phyloP scores from a whole-genome alignment of 306 rosid genomes.

The Sicyos baderoa region DNA sequence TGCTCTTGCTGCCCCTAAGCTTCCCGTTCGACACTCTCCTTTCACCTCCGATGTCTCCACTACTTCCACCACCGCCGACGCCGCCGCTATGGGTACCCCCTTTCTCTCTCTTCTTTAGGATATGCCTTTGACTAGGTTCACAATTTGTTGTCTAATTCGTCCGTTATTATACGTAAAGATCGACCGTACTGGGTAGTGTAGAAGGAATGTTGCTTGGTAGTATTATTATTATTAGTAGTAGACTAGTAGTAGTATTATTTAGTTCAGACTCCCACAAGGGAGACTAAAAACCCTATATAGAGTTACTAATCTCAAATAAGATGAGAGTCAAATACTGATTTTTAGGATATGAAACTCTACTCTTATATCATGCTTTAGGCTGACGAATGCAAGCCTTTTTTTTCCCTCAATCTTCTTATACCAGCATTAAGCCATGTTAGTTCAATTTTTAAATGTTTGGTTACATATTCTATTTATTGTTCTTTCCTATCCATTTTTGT shows the following conservation, averaged over 20 bases:
- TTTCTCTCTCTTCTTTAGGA: background rate
- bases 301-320: too few relatives aligned
- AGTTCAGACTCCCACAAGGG: too few relatives aligned
- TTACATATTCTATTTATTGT: background rate
- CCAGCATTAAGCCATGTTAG: background rate
- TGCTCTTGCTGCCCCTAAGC: slow-evolving; percentile 93
- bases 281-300: too few relatives aligned
- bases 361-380: background rate
- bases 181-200: background rate
- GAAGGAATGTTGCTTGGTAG: background rate
- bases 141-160: background rate
- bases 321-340: too few relatives aligned
- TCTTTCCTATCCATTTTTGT: background rate
- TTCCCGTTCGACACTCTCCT: slow-evolving; percentile 34
- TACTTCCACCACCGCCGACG: slow-evolving; percentile 17
- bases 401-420: background rate
- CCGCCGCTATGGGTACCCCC: slow-evolving; percentile 18
- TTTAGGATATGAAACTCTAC: background rate
- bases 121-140: background rate
- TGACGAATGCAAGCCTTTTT: background rate
- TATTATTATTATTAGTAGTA: too few relatives aligned
- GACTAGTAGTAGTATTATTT: too few relatives aligned
- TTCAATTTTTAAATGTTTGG: background rate
- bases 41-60: slow-evolving; percentile 31
- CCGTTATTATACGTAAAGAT: background rate